Base-by-base conservation (phyloP, 2,329 filamentous ascomycete species). In the Xylaria sp. region DNA sequence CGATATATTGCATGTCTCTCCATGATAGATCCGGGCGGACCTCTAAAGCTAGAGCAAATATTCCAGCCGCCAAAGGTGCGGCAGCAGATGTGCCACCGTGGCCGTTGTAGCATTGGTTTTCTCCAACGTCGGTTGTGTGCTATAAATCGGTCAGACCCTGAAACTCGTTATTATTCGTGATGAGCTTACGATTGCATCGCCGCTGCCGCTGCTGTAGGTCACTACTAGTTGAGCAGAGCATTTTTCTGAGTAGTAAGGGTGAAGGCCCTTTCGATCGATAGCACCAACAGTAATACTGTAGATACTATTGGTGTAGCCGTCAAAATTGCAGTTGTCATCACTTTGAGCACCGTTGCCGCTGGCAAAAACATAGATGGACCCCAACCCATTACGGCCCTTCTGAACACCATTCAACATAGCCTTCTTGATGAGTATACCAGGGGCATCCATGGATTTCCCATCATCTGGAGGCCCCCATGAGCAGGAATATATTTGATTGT, bases 261-360 rank as follows among this genome's bases (percentile, higher is more conserved):
- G 95, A n/a, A 88, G 81, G 46, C 95, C 94, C 73, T 92, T 89
- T 67, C 93, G 87, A 79, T 97, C 94, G 70, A 99, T 91, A 40
- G 95, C 95, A 44, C 96, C 96, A 20, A 99, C 94, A 0, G 94
- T 97, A 75, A 99, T 96, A 79, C 94, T 97, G 85, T 98, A 99
- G 75, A 99, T 99, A 78, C 94, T 97, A 84, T 99, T 99, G 68
- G 96, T 99, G 81, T 99, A 99, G 46, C 96, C 96, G 78, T 99
- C 96, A 79, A 99, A 99, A 80, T 99, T 99, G 86, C 96, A 99
- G 81, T 99, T 98, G 80, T 99, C 96, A 56, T 93, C 94, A 72
- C 85, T 89, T 3, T 86, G 84, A 10, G 95, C 97, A 66, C 96
- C 96, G 77, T 99, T 99, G 67, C 96, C 96, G 73, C 95, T 94